phyloP scores from a whole-genome alignment of 257 asterid species.

The Scutellaria galericulata region DNA sequence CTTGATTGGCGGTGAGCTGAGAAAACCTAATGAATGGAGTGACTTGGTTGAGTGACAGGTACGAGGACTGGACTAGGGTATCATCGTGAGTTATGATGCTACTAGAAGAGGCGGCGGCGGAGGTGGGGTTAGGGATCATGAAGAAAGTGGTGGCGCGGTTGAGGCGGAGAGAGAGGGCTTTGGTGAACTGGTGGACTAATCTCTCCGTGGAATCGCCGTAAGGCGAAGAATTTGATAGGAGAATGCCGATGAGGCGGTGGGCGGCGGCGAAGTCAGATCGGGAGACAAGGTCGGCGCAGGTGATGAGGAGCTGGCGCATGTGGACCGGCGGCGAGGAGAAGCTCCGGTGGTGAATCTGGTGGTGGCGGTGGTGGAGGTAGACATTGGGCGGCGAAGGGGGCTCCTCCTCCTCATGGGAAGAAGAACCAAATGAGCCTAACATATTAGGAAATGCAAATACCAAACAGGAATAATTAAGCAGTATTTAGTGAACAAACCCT shows the following conservation, averaged over 20 bases:
- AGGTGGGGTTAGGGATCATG: conserved; percentile 6
- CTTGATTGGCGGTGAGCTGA: conserved; percentile 94
- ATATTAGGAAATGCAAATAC: conserved; percentile 33
- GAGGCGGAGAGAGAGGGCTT: conserved; percentile 76
- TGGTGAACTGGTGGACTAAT: conserved; percentile 79
- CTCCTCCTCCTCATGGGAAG: conserved; percentile 62
- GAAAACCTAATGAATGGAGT: conserved; percentile 84
- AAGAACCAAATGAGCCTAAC: conserved; percentile 89
- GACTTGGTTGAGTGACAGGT: conserved; percentile 75
- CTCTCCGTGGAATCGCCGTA: conserved; percentile 89
- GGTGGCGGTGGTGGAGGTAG: conserved; percentile 36
- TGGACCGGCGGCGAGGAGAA: conserved; percentile 57
- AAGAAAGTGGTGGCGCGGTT: conserved; percentile 39
- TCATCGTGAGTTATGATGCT: conserved; percentile 34
- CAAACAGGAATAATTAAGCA: conserved; percentile 4
- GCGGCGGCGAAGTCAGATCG: conserved; percentile 80
- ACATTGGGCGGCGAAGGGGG: conserved; percentile 47
- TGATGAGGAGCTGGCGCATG: conserved; percentile 83
- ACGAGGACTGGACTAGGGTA: conserved; percentile 69
- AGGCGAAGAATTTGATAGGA: conserved; percentile 67
- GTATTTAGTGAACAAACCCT: conserved; percentile 50
- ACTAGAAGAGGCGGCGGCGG: not conserved
- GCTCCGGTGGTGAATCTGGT: conserved; percentile 34
- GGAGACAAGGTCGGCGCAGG: conserved; percentile 80
- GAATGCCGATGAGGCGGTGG: conserved; percentile 62